phyloP scores from a whole-genome alignment of 2,329 filamentous ascomycete species.

The Calonectria henricotiae region DNA sequence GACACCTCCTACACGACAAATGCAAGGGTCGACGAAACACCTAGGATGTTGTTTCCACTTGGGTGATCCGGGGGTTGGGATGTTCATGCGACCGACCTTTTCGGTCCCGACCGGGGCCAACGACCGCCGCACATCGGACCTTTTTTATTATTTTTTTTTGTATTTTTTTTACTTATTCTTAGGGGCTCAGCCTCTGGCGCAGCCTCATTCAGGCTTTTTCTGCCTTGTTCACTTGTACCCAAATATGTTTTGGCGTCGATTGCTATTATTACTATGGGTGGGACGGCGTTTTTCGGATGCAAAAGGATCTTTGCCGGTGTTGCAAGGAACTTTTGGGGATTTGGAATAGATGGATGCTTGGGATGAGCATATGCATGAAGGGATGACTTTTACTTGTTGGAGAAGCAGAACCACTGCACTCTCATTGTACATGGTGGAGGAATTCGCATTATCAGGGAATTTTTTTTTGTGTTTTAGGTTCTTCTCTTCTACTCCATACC shows the following conservation, averaged over 20 bases:
- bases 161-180: neutral
- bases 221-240: constrained; percentile 34
- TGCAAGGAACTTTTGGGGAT: constrained; percentile 39
- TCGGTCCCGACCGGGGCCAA: constrained; percentile 37
- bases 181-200: constrained; percentile 47
- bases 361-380: constrained; percentile 46
- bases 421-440: constrained; percentile 35
- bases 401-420: constrained; percentile 35
- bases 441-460: constrained; percentile 10
- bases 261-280: constrained; percentile 40
- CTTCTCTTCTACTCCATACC: constrained; percentile 31
- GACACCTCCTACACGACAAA: constrained; percentile 89
- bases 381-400: constrained; percentile 43
- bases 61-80: constrained; percentile 40
- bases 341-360: constrained; percentile 42
- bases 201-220: constrained; percentile 39
- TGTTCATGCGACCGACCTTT: constrained; percentile 40
- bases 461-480: constrained; percentile 26
- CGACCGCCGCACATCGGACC: constrained; percentile 35
- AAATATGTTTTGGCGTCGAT: constrained; percentile 43
- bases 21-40: constrained; percentile 78
- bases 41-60: constrained; percentile 40
- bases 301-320: constrained; percentile 35
- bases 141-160: constrained; percentile 10
- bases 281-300: constrained; percentile 47